Percentiles rank a stretch among this genome's conserved stretches.
Evolutionary conservation across 352 stramenopile species (phyloP).

Genomic region (Globisporangium emineosum): DNA sequence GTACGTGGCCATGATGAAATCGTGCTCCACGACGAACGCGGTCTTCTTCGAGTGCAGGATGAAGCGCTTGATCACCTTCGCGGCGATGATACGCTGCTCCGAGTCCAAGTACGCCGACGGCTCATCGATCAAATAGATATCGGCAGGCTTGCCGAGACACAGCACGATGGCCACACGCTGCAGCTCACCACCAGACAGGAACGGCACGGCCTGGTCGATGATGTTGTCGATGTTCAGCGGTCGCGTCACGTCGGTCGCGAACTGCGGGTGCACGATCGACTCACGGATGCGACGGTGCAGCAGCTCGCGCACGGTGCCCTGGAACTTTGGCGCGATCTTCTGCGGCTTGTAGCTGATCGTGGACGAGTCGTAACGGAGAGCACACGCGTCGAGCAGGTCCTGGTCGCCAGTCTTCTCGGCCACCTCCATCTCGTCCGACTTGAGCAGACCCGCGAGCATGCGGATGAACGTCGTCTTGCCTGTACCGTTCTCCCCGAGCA

Average conservation of each 20-base stretch:
- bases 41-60: slow-evolving; percentile 99
- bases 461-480: slow-evolving; percentile 99
- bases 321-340: slow-evolving; percentile 96
- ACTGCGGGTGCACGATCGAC: slow-evolving; percentile 98
- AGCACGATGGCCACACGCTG: slow-evolving; percentile 98
- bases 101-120: slow-evolving; percentile 99
- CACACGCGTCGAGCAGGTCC: slow-evolving; percentile 72
- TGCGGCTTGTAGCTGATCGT: slow-evolving; percentile 98
- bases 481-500: slow-evolving; percentile 99
- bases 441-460: slow-evolving; percentile 98
- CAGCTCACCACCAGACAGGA: slow-evolving; percentile 98
- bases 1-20: slow-evolving; percentile 99
- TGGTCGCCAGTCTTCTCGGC: slow-evolving; percentile 67
- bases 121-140: slow-evolving; percentile 99
- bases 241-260: slow-evolving; percentile 99
- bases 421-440: slow-evolving; percentile 95
- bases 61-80: slow-evolving; percentile 99
- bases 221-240: slow-evolving; percentile 98
- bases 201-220: slow-evolving; percentile 98
- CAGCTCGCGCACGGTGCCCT: slow-evolving; percentile 96
- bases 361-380: slow-evolving; percentile 79
- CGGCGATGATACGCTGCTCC: slow-evolving; percentile 98
- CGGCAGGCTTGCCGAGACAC: slow-evolving; percentile 96
- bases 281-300: slow-evolving; percentile 98
- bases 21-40: slow-evolving; percentile 99